Base-by-base conservation (phyloP, 345 rosid species). In the Eucalyptus grandis region DNA sequence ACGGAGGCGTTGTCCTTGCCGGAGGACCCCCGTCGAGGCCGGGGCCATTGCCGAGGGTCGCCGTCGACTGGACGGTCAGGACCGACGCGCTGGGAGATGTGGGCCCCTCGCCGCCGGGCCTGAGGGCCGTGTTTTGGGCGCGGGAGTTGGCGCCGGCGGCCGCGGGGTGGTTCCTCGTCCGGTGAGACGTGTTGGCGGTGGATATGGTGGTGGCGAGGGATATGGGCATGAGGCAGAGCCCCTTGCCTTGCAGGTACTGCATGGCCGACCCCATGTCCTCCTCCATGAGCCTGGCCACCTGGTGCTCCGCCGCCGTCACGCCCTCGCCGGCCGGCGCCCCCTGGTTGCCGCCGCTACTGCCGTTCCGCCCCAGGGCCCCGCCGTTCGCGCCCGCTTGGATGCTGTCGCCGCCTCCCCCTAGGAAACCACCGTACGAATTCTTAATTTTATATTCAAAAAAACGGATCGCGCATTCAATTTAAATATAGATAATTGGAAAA, bases 221-320 rank as follows among this genome's bases (percentile, higher is more conserved):
- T 86, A 98, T 98, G 22, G 99, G 99, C 99, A 98, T 98, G 47
- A 98, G 92, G 90, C 99, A 98, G 13, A 98, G 98, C 4, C 99
- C 99, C 87, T 98, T 98, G 86, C 98, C 99, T 91, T 98, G 99
- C 51, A 98, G 92, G 50, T 96, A 98, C 91, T 97, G 99, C 99
- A 98, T 98, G 91, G 99, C 99, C 24, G 99, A 94, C 15, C 99
- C 99, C 99, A 97, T 98, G 89, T 98, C 99, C 90, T 97, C 97
- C 67, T 98, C 99, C 98, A 98, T 96, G 40, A 98, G 93, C 93
- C 95, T 98, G 1, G 98, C 99, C 87, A 98, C 99, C 87, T 97
- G 98, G 87, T 95, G 95, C 90, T 97, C 99, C 87, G 98, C 94
- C 90, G 94, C 91, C 67, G 96, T 93, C n/a, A 96, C 49, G 91